These are phyloP conservation scores for Botrytis porri DNA, from an alignment of 2,329 filamentous ascomycete genomes.

Conservation along the genomic window DNA sequence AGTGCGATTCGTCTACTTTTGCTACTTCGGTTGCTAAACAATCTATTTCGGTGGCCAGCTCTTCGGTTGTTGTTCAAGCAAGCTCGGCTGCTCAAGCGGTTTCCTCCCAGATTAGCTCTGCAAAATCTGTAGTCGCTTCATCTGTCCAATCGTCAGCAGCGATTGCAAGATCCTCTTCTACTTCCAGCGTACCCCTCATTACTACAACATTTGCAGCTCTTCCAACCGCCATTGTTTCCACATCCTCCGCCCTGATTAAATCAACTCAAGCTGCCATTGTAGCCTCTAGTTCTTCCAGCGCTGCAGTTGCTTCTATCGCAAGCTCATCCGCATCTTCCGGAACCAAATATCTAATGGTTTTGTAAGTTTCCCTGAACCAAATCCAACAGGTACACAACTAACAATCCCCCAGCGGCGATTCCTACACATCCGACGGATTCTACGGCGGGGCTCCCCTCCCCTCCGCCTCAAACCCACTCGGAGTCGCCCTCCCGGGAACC, in stretches of 20 bases:
- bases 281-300: neutral
- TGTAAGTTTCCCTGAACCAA: neutral
- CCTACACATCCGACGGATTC: conserved; percentile 9
- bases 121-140: too few species aligned
- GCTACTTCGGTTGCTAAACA: neutral
- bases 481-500: conserved; percentile 1
- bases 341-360: conserved; percentile 18
- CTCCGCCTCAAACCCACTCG: neutral
- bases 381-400: neutral
- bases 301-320: neutral
- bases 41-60: neutral
- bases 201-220: neutral
- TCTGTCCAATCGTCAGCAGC: neutral
- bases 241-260: neutral
- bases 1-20: neutral
- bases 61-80: neutral
- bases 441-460: neutral
- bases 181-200: neutral
- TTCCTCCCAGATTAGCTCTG: neutral
- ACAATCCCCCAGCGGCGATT: neutral
- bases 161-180: neutral
- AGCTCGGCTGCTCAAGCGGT: neutral
- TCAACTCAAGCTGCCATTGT: neutral
- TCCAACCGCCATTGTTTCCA: neutral
- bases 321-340: neutral